phyloP scores from a whole-genome alignment of 805 yeast species.

The Saccharomycopsis sp. region DNA sequence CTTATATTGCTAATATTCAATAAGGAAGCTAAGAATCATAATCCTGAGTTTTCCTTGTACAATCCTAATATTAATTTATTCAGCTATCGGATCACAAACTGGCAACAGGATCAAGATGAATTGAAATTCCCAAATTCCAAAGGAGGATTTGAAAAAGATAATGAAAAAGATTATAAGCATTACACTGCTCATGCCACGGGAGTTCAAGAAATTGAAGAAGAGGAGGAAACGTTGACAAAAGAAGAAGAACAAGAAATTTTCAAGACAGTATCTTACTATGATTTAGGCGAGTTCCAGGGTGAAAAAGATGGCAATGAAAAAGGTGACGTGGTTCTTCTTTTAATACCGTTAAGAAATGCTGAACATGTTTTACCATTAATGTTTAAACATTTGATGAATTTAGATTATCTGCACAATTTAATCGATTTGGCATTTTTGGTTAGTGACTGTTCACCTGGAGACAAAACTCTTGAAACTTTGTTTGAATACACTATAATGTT shows the following conservation, averaged over 20 bases:
- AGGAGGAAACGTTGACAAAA: conserved; percentile 17
- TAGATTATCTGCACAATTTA: conserved; percentile 74
- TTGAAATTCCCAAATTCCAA: conserved; percentile 17
- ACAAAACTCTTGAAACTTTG: conserved; percentile 57
- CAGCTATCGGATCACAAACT: conserved; percentile 16
- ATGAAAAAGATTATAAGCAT: conserved; percentile 11
- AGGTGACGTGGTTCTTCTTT: conserved; percentile 59
- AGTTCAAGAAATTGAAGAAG: neutral
- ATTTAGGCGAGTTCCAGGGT: conserved; percentile 52
- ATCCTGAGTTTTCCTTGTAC: conserved; percentile 6
- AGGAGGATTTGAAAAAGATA: conserved; percentile 11
- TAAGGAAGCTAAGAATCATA: neutral
- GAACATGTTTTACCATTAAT: conserved; percentile 71
- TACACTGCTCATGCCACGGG: conserved; percentile 9
- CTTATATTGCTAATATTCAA: conserved; percentile 3
- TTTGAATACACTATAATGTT: conserved; percentile 58
- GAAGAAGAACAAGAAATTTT: conserved; percentile 36
- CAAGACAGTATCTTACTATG: conserved; percentile 52
- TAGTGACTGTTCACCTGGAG: conserved; percentile 67
- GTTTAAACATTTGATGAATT: conserved; percentile 78
- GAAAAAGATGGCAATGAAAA: conserved; percentile 39
- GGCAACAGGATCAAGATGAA: conserved; percentile 21
- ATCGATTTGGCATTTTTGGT: conserved; percentile 78
- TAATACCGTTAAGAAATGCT: conserved; percentile 77
- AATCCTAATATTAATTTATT: conserved; percentile 3